Evolutionary conservation across 495 filamentous ascomycete genomes (phyloP), one percentile per base, ranked within the genome.

Genomic region (Platismatia glauca): DNA sequence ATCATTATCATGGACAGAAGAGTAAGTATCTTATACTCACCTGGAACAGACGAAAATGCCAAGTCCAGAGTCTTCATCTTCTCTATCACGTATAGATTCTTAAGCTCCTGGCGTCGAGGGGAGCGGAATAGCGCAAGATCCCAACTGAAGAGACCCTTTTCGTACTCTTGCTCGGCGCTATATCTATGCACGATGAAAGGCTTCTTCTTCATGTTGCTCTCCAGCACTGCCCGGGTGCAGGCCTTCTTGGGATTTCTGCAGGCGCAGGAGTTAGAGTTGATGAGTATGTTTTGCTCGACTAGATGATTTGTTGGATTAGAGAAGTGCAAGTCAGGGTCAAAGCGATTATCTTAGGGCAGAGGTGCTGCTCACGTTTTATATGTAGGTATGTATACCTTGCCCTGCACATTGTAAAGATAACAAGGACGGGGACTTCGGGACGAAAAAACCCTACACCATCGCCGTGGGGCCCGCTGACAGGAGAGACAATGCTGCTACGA

Each of bases 81-180:
- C 8, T 56, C 39, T 15, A 64, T 41, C 16, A 66, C 59, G 33
- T 57, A 35, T 6, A 64, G 33, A 13, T 68, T 57, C 18, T 64
- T 59, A 7, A 61, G 66, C 34, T 68, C 43, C 6, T 61, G 61
- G 24, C 61, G 58, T 41, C 56, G 41, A 24, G 67, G 67, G 34
- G 56, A 27, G 33, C 67, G 67, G 39, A 69, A 67, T 18, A 38
- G 57, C 27, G 67, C 61, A 27, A 69, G 59, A 53, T 69, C 67
- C 67, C 67, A 69, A 33, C 33, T 65, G 58, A 65, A 35, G 5
- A 69, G 41, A 22, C 62, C 66, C 31, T 67, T 60, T 11, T 56
- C 67, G 27, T 24, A 24, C 34, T 58, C 34, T 43, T 64, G 43
- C 18, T 61, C 20, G 1, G 66, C 58, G 37, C 27, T 34, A 31